These are phyloP conservation scores for Amanita exitialis DNA, from an alignment of 768 basidiomycete genomes.

Conservation along the genomic window DNA sequence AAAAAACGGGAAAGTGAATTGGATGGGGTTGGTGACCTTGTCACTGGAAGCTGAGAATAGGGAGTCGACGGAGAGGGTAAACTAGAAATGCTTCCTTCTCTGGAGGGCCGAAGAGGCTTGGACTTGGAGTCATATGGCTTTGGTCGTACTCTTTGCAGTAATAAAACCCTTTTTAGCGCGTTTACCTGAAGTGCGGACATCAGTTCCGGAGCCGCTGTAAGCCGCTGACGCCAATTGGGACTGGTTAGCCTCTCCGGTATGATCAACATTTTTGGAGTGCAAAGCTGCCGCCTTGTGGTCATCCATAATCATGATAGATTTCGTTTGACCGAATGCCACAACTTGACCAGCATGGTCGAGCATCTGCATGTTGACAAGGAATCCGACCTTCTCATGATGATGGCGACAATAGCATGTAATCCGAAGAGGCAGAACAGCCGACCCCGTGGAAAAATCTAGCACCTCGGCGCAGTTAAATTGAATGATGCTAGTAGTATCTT, in stretches of 20 bases:
- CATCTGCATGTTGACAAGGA: conserved; percentile 83
- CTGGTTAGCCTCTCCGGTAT: conserved; percentile 41
- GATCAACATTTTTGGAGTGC: conserved; percentile 21
- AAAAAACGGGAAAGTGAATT: conserved; percentile 21
- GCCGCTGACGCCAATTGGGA: conserved; percentile 22
- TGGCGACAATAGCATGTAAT: conserved; percentile 99
- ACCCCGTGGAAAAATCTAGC: conserved; percentile 82
- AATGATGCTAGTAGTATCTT: conserved; percentile 78
- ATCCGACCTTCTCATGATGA: conserved; percentile 94
- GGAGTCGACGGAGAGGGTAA: conserved; percentile 36
- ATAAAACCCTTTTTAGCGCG: conserved; percentile 33
- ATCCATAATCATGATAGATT: conserved; percentile 97
- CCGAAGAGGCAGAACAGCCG: conserved; percentile 82
- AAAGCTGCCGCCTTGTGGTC: conserved; percentile 81
- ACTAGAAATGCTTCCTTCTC: conserved; percentile 48
- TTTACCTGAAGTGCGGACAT: conserved; percentile 34
- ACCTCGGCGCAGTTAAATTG: conserved; percentile 93
- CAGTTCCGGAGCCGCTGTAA: conserved; percentile 18
- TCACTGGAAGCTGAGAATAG: conserved; percentile 31
- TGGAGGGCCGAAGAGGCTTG: conserved; percentile 33
- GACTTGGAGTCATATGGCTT: conserved; percentile 59
- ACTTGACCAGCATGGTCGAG: conserved; percentile 69
- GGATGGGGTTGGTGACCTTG: conserved; percentile 36
- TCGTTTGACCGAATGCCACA: conserved; percentile 73
- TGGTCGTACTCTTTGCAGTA: conserved; percentile 44